These are phyloP conservation scores for Phylloporus scabripes DNA, from an alignment of 768 basidiomycete species.

Conservation along the genomic window DNA sequence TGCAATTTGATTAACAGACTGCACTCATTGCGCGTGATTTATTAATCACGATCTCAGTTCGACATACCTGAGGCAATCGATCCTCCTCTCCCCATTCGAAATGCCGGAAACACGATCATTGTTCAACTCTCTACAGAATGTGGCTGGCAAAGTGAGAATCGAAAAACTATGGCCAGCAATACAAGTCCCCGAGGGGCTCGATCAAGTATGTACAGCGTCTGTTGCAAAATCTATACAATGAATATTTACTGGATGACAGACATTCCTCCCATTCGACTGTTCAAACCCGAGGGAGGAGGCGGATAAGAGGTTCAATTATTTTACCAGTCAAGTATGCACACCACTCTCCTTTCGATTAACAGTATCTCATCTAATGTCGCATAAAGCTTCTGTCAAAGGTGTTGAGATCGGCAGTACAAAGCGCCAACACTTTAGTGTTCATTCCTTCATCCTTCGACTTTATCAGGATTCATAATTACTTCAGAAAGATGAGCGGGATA, in stretches of 20 bases:
- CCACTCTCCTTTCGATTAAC: not conserved
- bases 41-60: conserved; percentile 45
- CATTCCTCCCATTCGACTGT: conserved; percentile 72
- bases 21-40: conserved; percentile 49
- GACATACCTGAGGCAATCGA: conserved; percentile 80
- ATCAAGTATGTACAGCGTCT: conserved; percentile 50
- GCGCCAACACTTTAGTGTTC: conserved; percentile 82
- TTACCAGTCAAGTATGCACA: conserved; percentile 68
- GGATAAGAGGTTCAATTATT: conserved; percentile 82
- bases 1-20: conserved; percentile 32
- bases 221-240: not conserved
- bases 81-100: conserved; percentile 83
- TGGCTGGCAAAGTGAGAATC: conserved; percentile 74
- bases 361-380: not conserved
- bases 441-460: conserved; percentile 97
- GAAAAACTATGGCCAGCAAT: conserved; percentile 69
- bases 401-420: conserved; percentile 90
- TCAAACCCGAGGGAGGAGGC: conserved; percentile 67
- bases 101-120: conserved; percentile 82
- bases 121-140: conserved; percentile 78
- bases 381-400: conserved; percentile 73
- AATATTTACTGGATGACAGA: conserved; percentile 35
- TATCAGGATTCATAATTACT: conserved; percentile 82
- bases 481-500: conserved; percentile 65
- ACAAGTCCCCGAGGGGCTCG: conserved; percentile 75